Evolutionary conservation across 164 flowering plant species (phyloP).

Genomic region (Piper longum): DNA sequence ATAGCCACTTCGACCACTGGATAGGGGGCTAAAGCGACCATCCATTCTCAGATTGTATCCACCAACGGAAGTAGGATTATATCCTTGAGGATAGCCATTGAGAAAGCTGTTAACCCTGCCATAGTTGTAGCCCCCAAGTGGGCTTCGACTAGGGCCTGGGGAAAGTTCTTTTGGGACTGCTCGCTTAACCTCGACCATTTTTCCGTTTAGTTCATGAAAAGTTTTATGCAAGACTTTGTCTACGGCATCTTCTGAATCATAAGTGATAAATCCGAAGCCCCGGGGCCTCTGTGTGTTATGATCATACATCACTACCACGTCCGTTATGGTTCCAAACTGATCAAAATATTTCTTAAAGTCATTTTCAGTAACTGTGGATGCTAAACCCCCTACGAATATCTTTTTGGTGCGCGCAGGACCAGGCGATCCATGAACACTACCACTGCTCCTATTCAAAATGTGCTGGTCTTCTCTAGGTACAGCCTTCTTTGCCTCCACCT

Average conservation of each 20-base stretch:
- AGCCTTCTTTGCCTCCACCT: conserved; percentile 89
- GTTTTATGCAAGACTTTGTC: conserved; percentile 50
- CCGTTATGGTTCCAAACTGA: conserved; percentile 59
- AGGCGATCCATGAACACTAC: conserved; percentile 44
- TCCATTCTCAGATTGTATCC: conserved; percentile 56
- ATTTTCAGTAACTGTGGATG: conserved; percentile 56
- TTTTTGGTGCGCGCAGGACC: conserved; percentile 53
- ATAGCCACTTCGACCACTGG: conserved; percentile 31
- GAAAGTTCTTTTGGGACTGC: conserved; percentile 70
- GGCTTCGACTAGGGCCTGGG: conserved; percentile 51
- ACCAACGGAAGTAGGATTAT: conserved; percentile 32
- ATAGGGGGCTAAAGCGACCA: conserved; percentile 40
- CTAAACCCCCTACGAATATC: conserved; percentile 80
- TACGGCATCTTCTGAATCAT: conserved; percentile 66
- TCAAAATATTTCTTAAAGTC: conserved; percentile 70
- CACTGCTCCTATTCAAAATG: conserved; percentile 27
- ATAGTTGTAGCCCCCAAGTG: conserved; percentile 44
- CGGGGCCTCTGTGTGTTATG: conserved; percentile 76
- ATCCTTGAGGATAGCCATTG: conserved; percentile 36
- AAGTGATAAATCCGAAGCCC: conserved; percentile 78
- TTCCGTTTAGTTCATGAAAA: conserved; percentile 71
- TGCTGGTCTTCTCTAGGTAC: conserved; percentile 71
- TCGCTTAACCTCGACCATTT: conserved; percentile 76
- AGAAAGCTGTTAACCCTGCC: conserved; percentile 44
- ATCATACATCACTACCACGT: conserved; percentile 81